These are phyloP conservation scores for Cercospora canescens DNA, from an alignment of 2,329 filamentous ascomycete genomes.

Conservation along the genomic window DNA sequence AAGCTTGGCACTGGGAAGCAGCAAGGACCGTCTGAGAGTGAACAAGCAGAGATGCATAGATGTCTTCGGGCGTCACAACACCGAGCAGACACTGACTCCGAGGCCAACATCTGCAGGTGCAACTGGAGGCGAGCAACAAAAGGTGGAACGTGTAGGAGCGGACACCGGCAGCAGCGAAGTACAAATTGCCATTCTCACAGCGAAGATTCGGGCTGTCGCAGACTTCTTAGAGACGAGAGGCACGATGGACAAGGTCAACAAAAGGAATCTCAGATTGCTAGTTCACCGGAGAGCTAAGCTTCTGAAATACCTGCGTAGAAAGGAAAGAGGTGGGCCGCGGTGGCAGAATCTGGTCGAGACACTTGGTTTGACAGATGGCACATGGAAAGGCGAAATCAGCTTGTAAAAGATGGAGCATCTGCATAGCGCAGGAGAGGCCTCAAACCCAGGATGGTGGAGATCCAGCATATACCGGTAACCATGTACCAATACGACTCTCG, in stretches of 20 bases:
- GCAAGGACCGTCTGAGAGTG: constrained; percentile 74
- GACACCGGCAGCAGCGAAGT: constrained; percentile 96
- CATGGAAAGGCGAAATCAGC: constrained; percentile 87
- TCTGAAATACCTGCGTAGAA: constrained; percentile 79
- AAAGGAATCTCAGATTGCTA: constrained; percentile 80
- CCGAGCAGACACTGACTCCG: constrained; percentile 68
- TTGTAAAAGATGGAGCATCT: constrained; percentile 45
- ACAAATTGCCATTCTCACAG: constrained; percentile 92
- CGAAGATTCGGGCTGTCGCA: constrained; percentile 84
- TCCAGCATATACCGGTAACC: constrained; percentile 8
- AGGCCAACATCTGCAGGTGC: constrained; percentile 44
- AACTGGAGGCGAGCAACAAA: constrained; percentile 28
- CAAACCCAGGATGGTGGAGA: neutral
- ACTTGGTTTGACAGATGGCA: constrained; percentile 81
- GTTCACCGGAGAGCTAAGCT: constrained; percentile 89
- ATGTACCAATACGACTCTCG: constrained; percentile 6
- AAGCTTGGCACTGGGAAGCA: constrained; percentile 72
- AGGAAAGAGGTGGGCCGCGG: constrained; percentile 86
- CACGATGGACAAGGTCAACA: constrained; percentile 89
- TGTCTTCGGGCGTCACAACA: constrained; percentile 87
- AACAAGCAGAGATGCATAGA: constrained; percentile 85
- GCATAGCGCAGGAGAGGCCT: neutral
- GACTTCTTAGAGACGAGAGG: constrained; percentile 69
- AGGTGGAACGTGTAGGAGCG: constrained; percentile 69
- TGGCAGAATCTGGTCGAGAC: constrained; percentile 85